These are phyloP conservation scores for Suhomyces taliae DNA, from an alignment of 1,139 yeast genomes.

Conservation along the genomic window DNA sequence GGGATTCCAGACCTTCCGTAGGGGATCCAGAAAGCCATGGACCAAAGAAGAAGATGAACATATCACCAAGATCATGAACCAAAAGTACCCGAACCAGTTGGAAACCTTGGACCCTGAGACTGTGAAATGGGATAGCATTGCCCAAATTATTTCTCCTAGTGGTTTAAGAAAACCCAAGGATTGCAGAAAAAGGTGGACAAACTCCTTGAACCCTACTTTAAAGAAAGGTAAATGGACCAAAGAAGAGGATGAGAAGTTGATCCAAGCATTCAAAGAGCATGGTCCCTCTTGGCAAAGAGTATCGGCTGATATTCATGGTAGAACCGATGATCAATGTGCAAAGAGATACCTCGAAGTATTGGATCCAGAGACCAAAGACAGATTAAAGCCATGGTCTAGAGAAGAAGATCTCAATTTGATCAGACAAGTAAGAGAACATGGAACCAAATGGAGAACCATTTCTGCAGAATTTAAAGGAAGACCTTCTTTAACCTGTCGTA, in stretches of 20 bases:
- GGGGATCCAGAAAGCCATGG: conserved; percentile 68
- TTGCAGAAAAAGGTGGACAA: conserved; percentile 73
- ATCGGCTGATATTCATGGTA: conserved; percentile 69
- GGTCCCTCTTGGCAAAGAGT: conserved; percentile 91
- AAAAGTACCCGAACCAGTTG: conserved; percentile 20
- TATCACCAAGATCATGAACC: conserved; percentile 40
- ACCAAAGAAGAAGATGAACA: conserved; percentile 59
- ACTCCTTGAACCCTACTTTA: conserved; percentile 78
- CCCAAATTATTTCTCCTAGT: conserved; percentile 37
- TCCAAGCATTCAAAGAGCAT: conserved; percentile 61
- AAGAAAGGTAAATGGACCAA: conserved; percentile 86
- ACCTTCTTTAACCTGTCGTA: conserved; percentile 87
- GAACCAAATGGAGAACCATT: conserved; percentile 91
- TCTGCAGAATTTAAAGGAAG: conserved; percentile 71
- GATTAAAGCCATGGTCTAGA: conserved; percentile 76
- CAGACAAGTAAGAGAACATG: conserved; percentile 63
- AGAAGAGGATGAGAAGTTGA: conserved; percentile 71
- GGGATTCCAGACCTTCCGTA: conserved; percentile 73
- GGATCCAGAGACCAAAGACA: conserved; percentile 76
- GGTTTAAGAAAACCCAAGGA: conserved; percentile 62
- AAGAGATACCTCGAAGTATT: conserved; percentile 86
- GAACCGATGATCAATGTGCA: conserved; percentile 95
- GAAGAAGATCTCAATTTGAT: conserved; percentile 76
- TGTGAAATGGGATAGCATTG: conserved; percentile 70
- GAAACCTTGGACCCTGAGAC: conserved; percentile 33